These are phyloP conservation scores for Penicillium sp. DNA, from an alignment of 2,329 filamentous ascomycete species.

Conservation along the genomic window DNA sequence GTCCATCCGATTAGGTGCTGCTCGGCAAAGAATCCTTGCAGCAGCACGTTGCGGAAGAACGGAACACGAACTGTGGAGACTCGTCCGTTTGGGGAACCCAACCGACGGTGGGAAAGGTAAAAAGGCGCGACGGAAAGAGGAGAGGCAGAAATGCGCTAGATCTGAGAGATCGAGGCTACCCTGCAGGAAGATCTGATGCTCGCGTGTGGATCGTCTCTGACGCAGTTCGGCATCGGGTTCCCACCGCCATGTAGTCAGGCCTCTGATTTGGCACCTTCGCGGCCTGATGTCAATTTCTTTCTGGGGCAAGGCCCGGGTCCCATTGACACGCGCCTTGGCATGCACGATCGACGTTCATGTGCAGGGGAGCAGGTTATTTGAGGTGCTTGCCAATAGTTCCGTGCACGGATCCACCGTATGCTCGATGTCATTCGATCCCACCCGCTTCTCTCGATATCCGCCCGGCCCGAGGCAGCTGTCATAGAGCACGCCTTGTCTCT, in stretches of 20 bases:
- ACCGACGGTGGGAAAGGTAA: conserved; percentile 3
- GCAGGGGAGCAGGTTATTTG: conserved; percentile 3
- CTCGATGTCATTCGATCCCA: conserved; percentile 1
- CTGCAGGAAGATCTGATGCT: conserved; percentile 21
- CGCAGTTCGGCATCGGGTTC: conserved; percentile 4
- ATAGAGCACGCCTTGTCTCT: background rate
- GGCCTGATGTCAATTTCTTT: background rate
- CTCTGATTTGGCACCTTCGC: conserved; percentile 10
- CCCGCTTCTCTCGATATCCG: conserved; percentile 4
- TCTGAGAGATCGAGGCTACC: conserved; percentile 19
- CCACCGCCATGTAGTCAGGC: conserved; percentile 2
- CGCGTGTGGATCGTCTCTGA: conserved; percentile 15
- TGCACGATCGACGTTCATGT: conserved; percentile 19
- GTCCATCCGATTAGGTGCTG: conserved; percentile 8
- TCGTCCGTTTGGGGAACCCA: background rate
- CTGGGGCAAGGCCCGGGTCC: background rate
- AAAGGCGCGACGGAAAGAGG: background rate
- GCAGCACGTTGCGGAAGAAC: conserved; percentile 19
- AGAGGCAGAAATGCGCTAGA: conserved; percentile 6
- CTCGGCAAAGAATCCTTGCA: conserved; percentile 22
- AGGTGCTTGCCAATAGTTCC: conserved; percentile 19
- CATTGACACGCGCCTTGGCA: conserved; percentile 15
- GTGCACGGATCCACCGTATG: conserved; percentile 23
- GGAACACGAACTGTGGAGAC: conserved; percentile 12
- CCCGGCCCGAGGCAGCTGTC: conserved; percentile 12